Base-by-base conservation (phyloP, 2,329 filamentous ascomycete species). In the Curvularia eragrostidis region DNA sequence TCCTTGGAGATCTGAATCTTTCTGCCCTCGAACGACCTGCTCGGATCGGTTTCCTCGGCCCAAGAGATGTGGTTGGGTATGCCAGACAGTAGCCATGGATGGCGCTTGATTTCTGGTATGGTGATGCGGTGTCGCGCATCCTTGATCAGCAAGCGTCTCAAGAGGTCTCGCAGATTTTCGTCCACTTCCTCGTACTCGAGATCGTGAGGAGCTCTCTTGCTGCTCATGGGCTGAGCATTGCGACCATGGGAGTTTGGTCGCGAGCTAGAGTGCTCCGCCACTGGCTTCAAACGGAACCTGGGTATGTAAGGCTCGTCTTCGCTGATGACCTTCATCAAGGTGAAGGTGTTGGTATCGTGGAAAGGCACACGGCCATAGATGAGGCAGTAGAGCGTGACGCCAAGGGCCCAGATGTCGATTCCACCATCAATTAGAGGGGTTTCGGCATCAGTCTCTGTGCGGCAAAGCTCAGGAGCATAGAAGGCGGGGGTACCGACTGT, bases 401-500 rank as follows among this genome's bases (percentile, higher is more conserved):
- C 95, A 21, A 99, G 83, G 10, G 95, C 97, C 95, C 95, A 99
- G 15, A 99, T 89, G 72, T 99, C 95, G 66, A 99, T 97, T 68
- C 96, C 91, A 68, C 92, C 91, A 4, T 93, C 97, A 39, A 99
- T 79, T 84, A 94, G 64, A 84, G 92, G 69, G 85, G 90, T 71
- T 84, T 87, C 67, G 78, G 76, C 69, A 61, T 83, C 88, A 23
- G 88, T 78, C 58, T 95, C 93, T 1, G 91, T 96, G 74, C 93
- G 95, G 79, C 95, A 99, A 36, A 99, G 84, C 76, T 99, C 95
- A 3, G 95, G 95, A 1, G 95, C 95, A 73, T 97, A 99, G 78
- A 99, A 99, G 1, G 94, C 95, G 5, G 95, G 95, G 0, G 95
- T 99, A 51, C 95, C 95, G 5, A 98, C 95, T 1, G 95, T 98